A percentile compares a stretch with the other conserved stretches of the same genome.
phyloP scores from a whole-genome alignment of 1,284 basidiomycete species.

The Tylopilus sp. region DNA sequence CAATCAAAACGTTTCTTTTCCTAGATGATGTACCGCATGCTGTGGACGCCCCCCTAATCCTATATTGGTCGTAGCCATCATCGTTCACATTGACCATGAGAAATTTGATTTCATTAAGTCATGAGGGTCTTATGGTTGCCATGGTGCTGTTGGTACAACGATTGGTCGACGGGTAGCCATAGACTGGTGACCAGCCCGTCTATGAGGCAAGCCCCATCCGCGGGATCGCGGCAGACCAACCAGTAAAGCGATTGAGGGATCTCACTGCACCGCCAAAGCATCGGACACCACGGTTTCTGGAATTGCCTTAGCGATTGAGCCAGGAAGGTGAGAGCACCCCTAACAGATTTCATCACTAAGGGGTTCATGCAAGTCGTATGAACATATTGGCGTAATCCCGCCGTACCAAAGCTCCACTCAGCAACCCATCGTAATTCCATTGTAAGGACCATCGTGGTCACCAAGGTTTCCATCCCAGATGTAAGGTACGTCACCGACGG shows the following conservation, averaged over 20 bases:
- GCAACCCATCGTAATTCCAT: constrained; percentile 50
- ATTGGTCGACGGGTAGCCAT: neutral
- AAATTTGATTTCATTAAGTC: neutral
- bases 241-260: too few species aligned
- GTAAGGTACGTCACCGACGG: constrained; percentile 51
- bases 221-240: too few species aligned
- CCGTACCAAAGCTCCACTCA: constrained; percentile 7
- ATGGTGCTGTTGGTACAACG: neutral
- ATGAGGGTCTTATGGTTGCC: neutral
- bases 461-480: constrained; percentile 43
- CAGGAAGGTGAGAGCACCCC: too few species aligned
- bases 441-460: constrained; percentile 59
- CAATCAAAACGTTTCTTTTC: neutral
- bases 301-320: too few species aligned
- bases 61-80: neutral
- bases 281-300: too few species aligned
- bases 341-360: too few species aligned
- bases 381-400: neutral
- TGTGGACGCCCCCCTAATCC: neutral
- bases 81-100: neutral
- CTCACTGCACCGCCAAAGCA: too few species aligned
- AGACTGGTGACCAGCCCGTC: too few species aligned
- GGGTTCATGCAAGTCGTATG: too few species aligned
- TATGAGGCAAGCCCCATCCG: too few species aligned
- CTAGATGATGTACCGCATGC: neutral